Evolutionary conservation across 192 early-diverging fungal species (phyloP), one percentile per base, ranked within the genome.

Genomic region (Coemansia umbellata): DNA sequence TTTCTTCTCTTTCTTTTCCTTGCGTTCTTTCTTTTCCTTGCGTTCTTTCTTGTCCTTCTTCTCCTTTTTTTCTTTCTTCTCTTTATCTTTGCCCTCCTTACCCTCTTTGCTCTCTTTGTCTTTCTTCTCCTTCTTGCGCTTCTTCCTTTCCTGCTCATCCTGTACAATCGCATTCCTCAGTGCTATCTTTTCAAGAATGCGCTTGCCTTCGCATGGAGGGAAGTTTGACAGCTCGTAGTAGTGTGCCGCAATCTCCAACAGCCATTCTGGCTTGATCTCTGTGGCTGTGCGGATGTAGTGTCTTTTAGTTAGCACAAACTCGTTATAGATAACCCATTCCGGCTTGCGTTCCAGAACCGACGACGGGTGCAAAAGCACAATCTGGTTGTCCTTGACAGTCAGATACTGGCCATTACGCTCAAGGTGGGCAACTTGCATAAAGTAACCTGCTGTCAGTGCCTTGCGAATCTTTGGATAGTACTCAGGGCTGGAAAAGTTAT

Each of bases 311-410:
- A 99, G 69, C 8, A 98, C 97, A 85, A 95, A 99, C 72, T 99
- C 97, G 57, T 99, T 96, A 79, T 98, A 99, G 30, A 97, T 70
- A 2, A 98, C 93, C 97, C 97, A 99, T 72, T 98, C 94, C n/a
- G 94, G 91, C 50, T 93, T 93, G 53, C 86, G 84, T 44, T 84
- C 85, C 23, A 99, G 70, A 58, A 86, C 84, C 21, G 87, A 90
- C 27, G 92, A 94, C 19, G 95, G 95, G 58, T 98, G 94, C 27
- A 99, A 79, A 37, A 86, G 85, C 8, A 98, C 97, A 21, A 90
- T 85, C 78, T 97, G 94, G 65, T 99, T 93, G 71, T 99, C 97
- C 81, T 97, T 99, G 53, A 87, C 84, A 0, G 95, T 98, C 53
- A 93, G 57, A 66, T 98, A 99, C 53, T 86, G 83, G 13, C 86